phyloP scores from a whole-genome alignment of 2,329 filamentous ascomycete genomes.

The Cyclaneusma minus region DNA sequence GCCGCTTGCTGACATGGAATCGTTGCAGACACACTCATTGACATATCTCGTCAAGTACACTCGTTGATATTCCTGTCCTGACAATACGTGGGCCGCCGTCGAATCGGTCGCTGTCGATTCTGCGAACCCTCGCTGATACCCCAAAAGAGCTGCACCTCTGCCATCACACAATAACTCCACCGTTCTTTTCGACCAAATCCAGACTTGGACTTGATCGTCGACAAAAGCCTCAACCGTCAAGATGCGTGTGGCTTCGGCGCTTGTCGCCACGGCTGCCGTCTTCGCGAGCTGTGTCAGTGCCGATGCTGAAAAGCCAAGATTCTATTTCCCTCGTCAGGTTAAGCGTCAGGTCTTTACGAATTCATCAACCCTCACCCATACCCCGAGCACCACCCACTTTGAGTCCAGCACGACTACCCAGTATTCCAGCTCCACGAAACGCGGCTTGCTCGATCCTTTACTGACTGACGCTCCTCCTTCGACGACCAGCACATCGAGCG shows the following conservation, averaged over 20 bases:
- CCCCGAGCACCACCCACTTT: slow-evolving; percentile 1
- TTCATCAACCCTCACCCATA: slow-evolving; percentile 12
- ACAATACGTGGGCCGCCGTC: slow-evolving; percentile 24
- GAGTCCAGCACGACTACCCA: no score
- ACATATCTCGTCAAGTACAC: slow-evolving; percentile 42
- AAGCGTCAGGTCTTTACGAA: slow-evolving; percentile 33
- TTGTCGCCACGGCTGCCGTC: slow-evolving; percentile 33
- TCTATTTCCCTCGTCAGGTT: slow-evolving; percentile 41
- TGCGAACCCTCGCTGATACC: slow-evolving; percentile 3
- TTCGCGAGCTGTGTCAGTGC: slow-evolving; percentile 29
- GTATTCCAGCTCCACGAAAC: not conserved
- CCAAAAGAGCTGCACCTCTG: slow-evolving; percentile 10
- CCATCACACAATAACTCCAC: slow-evolving; percentile 4
- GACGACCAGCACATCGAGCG: not conserved
- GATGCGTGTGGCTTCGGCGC: slow-evolving; percentile 34
- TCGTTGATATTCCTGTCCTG: slow-evolving; percentile 32
- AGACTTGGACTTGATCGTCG: slow-evolving; percentile 2
- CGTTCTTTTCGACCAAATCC: slow-evolving; percentile 5
- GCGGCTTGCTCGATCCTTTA: slow-evolving; percentile 1
- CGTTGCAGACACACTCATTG: slow-evolving; percentile 29
- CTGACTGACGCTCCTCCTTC: not conserved
- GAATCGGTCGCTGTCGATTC: slow-evolving; percentile 1
- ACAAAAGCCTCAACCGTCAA: slow-evolving; percentile 12
- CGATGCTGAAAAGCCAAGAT: slow-evolving; percentile 29
- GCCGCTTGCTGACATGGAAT: slow-evolving; percentile 9